Conservation (phyloP, 306 rosid species). For the Elaeagnus macrophylla region DNA sequence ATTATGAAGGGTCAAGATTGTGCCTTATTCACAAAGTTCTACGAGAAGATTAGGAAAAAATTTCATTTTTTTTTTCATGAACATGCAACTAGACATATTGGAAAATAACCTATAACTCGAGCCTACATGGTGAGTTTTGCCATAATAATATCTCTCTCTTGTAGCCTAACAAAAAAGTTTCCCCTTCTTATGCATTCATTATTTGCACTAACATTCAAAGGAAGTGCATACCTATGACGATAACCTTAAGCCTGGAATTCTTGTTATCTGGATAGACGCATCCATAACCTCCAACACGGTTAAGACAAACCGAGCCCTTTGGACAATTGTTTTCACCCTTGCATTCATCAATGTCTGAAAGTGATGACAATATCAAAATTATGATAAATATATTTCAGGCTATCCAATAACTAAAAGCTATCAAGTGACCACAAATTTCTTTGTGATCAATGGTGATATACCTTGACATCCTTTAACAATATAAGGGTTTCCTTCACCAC, state of each 20-base stretch:
- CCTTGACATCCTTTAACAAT: conserved; percentile 4
- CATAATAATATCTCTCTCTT: no score
- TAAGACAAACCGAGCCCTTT: background rate
- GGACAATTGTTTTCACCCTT: background rate
- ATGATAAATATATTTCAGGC: no score
- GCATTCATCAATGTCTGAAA: conserved; percentile 3
- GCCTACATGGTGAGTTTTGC: no score
- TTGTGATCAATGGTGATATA: background rate
- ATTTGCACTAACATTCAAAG: no score
- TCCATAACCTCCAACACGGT: background rate
- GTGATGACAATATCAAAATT: background rate
- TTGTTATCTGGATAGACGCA: background rate
- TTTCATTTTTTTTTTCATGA: no score
- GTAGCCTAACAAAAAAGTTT: no score
- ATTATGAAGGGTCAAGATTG: no score
- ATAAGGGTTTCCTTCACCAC: conserved; percentile 1
- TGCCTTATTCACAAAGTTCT: no score
- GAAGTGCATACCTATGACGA: background rate
- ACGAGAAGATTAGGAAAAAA: no score
- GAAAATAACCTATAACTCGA: no score
- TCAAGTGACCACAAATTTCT: background rate
- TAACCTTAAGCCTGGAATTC: background rate
- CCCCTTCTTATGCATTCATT: no score
- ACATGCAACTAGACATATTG: no score
- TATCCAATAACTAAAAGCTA: background rate